Base-by-base conservation (phyloP, 805 yeast genomes). In the Alloascoidea hylecoeti region DNA sequence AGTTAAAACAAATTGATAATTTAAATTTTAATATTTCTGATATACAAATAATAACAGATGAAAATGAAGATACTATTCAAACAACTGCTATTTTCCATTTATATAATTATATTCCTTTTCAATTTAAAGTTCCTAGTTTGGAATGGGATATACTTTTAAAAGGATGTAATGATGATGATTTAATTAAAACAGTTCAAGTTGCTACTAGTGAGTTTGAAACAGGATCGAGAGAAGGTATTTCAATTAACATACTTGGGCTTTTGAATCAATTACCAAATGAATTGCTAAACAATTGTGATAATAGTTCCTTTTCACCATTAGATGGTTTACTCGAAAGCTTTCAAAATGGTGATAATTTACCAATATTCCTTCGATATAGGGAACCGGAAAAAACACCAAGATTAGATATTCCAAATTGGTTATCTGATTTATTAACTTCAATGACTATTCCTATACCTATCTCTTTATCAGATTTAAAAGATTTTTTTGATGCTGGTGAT, bases 61-160 rank as follows among this genome's bases (percentile, higher is more conserved):
- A 9, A 9, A n/a, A 23, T 23, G 9, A 9, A 23, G n/a, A 23
- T 23, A n/a, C 30, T n/a, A 9, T 23, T 9, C 13, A 9, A 9
- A 9, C 13, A 9, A 23, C 13, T 23, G 30, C 30, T 23, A 23
- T 9, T 9, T 9, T 23, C n/a, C 30, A 23, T 23, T 9, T 23
- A 23, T 23, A n/a, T 9, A 23, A 23, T 23, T n/a, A 23, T 9
- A 23, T 23, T n/a, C 30, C 30, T n/a, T 9, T 23, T 46, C 37
- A 47, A 16, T 39, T 50, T 43, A 16, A 44, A 13, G 41, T 66
- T 3, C 71, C 72, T 6, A 34, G 41, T 5, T 39, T 63, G 4
- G 41, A 46, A 3, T 65, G 70, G 69, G 49, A 52, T 14, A 5
- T 64, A 2, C 45, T 49, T 6, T 41, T 63, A 14, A 49, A 58